Evolutionary conservation across 768 basidiomycete genomes (phyloP), one percentile per base, ranked within the genome.

Genomic region (Cystobasidiopsis lactophilus): DNA sequence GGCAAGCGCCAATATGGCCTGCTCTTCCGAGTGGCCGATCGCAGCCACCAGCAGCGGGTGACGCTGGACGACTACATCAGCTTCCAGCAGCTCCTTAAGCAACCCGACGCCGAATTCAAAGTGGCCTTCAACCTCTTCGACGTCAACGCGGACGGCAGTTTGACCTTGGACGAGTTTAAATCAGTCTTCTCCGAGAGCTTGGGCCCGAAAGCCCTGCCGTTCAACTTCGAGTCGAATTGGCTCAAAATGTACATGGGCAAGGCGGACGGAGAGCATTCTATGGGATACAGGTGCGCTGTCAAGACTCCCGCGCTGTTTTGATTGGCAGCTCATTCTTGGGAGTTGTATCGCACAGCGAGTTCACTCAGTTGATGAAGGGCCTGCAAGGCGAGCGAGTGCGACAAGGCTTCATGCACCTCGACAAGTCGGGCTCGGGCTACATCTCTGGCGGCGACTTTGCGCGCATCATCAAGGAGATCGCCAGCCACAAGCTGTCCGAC

Each of bases 301-400:
- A 26, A 30, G 24, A 33, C 56, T 24, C 30, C 21, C 18, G 19
- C 18, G 21, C 9, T 27, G 24, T n/a, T 40, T n/a, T n/a, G n/a
- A n/a, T n/a, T n/a, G n/a, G n/a, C n/a, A n/a, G n/a, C n/a, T n/a
- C n/a, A n/a, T n/a, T 26, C 29, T 23, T 45, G 10, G 21, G 53
- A 24, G 37, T 57, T 37, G 4, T 30, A 38, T 48, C 60, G 86
- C 82, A 89, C 70, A 82, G 82, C 65, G 89, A 96, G 68, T 96
- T 96, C 69, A 93, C 88, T 29, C 89, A 95, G 69, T 70, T 96
- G 55, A 93, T 98, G 85, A 96, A 95, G 68, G 91, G 88, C 40
- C 75, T 95, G 52, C 93, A 95, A 70, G 93, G 89, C 63, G 93
- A 98, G 69, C 79, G 93, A 30, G 72, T 98, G 51, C 82, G 93